Percentiles rank a stretch among this genome's conserved stretches.
These are phyloP conservation scores for Candolleomyces efflorescens DNA, from an alignment of 768 basidiomycete species.

Conservation along the genomic window DNA sequence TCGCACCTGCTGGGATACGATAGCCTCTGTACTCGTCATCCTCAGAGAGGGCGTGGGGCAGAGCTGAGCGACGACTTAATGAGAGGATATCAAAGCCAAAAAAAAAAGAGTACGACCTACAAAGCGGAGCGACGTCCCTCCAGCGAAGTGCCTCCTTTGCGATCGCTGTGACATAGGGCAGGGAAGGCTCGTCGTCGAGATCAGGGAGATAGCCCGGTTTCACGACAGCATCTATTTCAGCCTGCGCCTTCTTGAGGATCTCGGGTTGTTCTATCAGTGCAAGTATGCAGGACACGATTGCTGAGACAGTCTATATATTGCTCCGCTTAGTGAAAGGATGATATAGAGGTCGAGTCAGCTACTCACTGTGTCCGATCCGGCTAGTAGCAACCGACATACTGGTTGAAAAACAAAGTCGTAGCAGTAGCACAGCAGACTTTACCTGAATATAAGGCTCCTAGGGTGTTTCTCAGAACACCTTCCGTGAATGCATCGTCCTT, in stretches of 20 bases:
- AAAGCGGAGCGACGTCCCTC: conserved; percentile 20
- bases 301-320: conserved; percentile 2
- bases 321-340: no score
- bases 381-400: not conserved
- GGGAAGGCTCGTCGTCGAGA: conserved; percentile 19
- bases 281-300: conserved; percentile 11
- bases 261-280: conserved; percentile 9
- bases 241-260: conserved; percentile 27
- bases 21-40: conserved; percentile 30
- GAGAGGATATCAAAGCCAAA: not conserved
- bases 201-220: conserved; percentile 27
- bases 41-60: conserved; percentile 16
- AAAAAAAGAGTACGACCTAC: conserved; percentile 11
- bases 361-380: conserved; percentile 18
- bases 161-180: conserved; percentile 30
- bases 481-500: conserved; percentile 13
- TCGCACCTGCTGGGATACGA: conserved; percentile 26
- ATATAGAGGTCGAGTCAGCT: no score
- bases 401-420: not conserved
- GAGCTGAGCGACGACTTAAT: conserved; percentile 4
- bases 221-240: conserved; percentile 29
- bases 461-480: conserved; percentile 17
- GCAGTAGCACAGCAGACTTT: not conserved
- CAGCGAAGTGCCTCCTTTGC: conserved; percentile 25
- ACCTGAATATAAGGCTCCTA: conserved; percentile 21